phyloP scores from a whole-genome alignment of 2,329 filamentous ascomycete genomes.

The Eurotiales sp. region DNA sequence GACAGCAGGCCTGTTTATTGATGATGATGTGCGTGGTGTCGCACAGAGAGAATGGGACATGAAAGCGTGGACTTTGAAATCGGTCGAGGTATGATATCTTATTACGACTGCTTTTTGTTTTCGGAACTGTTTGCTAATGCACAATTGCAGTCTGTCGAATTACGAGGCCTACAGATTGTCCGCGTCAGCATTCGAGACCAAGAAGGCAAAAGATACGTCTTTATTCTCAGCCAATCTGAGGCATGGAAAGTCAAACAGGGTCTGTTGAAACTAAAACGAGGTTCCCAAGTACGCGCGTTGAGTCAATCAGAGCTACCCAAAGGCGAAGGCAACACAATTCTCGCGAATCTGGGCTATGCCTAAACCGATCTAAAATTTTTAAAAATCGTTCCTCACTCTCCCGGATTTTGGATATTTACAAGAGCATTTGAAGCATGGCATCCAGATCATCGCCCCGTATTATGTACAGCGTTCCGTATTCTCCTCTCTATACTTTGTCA shows the following conservation, averaged over 20 bases:
- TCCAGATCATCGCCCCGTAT: background rate
- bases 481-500: background rate
- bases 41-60: slow-evolving; percentile 98
- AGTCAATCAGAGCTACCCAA: slow-evolving; percentile 51
- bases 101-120: slow-evolving; percentile 46
- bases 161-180: slow-evolving; percentile 52
- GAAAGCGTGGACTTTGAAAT: slow-evolving; percentile 95
- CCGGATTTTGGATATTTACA: background rate
- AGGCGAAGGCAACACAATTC: slow-evolving; percentile 39
- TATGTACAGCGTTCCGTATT: background rate
- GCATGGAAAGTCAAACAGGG: slow-evolving; percentile 62
- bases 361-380: slow-evolving; percentile 14
- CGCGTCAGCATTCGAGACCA: slow-evolving; percentile 57
- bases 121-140: slow-evolving; percentile 17
- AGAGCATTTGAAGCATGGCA: slow-evolving; percentile 8
- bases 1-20: slow-evolving; percentile 92
- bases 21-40: slow-evolving; percentile 87
- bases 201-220: slow-evolving; percentile 60
- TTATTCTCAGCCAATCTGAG: slow-evolving; percentile 56
- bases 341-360: slow-evolving; percentile 38
- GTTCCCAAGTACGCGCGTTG: slow-evolving; percentile 53
- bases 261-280: slow-evolving; percentile 53
- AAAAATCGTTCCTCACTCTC: background rate
- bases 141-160: slow-evolving; percentile 38
- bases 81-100: slow-evolving; percentile 70